phyloP scores from a whole-genome alignment of 495 filamentous ascomycete species.

The Penicillium flavigenum region DNA sequence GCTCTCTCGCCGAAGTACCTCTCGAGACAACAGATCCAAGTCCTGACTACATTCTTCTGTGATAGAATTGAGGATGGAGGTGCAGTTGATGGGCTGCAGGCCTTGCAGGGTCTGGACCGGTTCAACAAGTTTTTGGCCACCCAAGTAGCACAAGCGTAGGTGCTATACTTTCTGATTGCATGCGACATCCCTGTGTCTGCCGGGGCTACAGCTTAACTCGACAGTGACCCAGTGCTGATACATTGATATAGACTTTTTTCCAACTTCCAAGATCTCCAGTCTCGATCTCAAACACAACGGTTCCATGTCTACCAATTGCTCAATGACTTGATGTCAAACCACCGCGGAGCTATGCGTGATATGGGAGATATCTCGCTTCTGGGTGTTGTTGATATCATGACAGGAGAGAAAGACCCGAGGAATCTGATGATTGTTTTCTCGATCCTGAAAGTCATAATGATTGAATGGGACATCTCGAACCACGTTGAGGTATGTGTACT shows the following conservation, averaged over 20 bases:
- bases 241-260: conserved; percentile 40
- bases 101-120: conserved; percentile 47
- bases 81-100: conserved; percentile 49
- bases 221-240: conserved; percentile 17
- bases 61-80: conserved; percentile 63
- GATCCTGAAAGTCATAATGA: conserved; percentile 66
- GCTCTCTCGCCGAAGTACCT: conserved; percentile 57
- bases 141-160: conserved; percentile 52
- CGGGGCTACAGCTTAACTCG: conserved; percentile 2
- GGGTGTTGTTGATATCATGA: conserved; percentile 65
- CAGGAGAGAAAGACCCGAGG: conserved; percentile 73
- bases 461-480: conserved; percentile 67
- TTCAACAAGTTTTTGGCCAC: conserved; percentile 50
- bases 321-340: conserved; percentile 62
- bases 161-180: conserved; percentile 7
- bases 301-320: conserved; percentile 64
- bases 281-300: conserved; percentile 60
- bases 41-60: conserved; percentile 58
- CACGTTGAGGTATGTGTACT: conserved; percentile 56
- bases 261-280: conserved; percentile 59
- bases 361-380: conserved; percentile 61
- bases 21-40: conserved; percentile 65
- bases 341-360: conserved; percentile 57
- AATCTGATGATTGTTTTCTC: conserved; percentile 81
- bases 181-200: background rate